Base-by-base conservation (phyloP, 352 stramenopile species). In the Blastocystis sp. region DNA sequence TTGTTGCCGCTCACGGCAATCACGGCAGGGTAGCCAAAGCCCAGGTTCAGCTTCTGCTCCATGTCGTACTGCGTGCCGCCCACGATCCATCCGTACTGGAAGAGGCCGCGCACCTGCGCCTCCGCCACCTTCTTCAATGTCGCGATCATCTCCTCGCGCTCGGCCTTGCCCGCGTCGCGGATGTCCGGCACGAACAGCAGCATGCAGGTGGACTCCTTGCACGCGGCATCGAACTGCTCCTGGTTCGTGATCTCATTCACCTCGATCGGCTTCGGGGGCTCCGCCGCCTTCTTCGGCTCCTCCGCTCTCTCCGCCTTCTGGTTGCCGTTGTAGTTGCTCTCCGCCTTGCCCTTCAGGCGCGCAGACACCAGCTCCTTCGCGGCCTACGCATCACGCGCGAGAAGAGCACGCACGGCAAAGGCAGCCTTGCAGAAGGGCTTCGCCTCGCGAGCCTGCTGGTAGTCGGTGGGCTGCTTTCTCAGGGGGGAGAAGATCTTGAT, bases 21-120 rank as follows among this genome's bases (percentile, higher is more conserved):
- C 1, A 88, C 78, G 28, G 78, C 78, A 60, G 78, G 78, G 45
- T 88, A 88, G 17, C 78, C 78, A 45, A 88, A 88, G 34, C 78
- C 78, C 17, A 88, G 78, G 60, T 88, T 88, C 78, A 88, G 24
- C 54, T 88, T 79, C 24, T 88, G 78, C 68, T 88, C 78, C 68
- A 88, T 54, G 24, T 88, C 78, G 60, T 88, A 88, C 60, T 88
- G 78, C 1, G 61, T 68, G n/a, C 78, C 78, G 19, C 78, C 78
- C 45, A 79, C 78, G 24, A 88, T 21, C 78, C 78, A 88, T 52
- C 78, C 78, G 45, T 77, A 88, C 45, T 64, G 4, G 68, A 88
- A 88, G 0, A 88, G 52, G 60, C 78, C 78, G 38, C 3, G 14
- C 4, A 79, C 64, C 60, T 88, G 78, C 52, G 45, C 57, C 9